Evolutionary conservation across 2,329 filamentous ascomycete genomes (phyloP), one percentile per base, ranked within the genome.

Genomic region (Aspergillus thermomutatus): DNA sequence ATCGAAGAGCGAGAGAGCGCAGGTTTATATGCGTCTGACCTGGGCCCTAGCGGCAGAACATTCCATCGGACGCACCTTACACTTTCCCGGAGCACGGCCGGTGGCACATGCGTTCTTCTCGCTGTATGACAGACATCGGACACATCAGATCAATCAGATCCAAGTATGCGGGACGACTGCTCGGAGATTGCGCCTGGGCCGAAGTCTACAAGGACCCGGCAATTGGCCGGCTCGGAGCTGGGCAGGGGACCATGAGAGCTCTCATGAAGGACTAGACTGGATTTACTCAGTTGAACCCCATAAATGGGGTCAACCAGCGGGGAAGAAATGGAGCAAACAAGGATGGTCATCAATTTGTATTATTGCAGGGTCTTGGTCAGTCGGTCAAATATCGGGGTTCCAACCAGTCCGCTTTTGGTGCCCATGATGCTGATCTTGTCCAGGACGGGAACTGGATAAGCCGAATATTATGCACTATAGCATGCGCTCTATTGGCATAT

Each of bases 301-400:
- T 14, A 45, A 49, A 26, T 21, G 21, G 40, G 40, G 28, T 45
- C 46, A 26, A 57, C 19, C 31, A 47, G 23, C n/a, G 31, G 31
- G 28, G 25, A 25, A 48, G 47, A 41, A 37, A 47, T 49, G 49
- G 41, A 48, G 31, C 34, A 46, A 49, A 45, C 48, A 48, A 50
- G 40, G 48, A 41, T n/a, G 40, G 41, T 53, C 45, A 10, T 28
- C 27, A 31, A 31, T 10, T 10, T 31, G 28, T 11, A 37, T 7
- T 17, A 17, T 7, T 37, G 31, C 31, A 37, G 31, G 31, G 31
- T 37, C 31, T 17, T 37, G 31, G 31, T 17, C 31, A 37, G 31
- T 60, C 63, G 58, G 56, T 56, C 61, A 55, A 62, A 57, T 65
- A 62, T 64, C 63, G 60, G 61, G 34, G 37, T 53, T 60, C 47